phyloP scores from a whole-genome alignment of 2,329 filamentous ascomycete genomes.

The Talaromyces verruculosus region DNA sequence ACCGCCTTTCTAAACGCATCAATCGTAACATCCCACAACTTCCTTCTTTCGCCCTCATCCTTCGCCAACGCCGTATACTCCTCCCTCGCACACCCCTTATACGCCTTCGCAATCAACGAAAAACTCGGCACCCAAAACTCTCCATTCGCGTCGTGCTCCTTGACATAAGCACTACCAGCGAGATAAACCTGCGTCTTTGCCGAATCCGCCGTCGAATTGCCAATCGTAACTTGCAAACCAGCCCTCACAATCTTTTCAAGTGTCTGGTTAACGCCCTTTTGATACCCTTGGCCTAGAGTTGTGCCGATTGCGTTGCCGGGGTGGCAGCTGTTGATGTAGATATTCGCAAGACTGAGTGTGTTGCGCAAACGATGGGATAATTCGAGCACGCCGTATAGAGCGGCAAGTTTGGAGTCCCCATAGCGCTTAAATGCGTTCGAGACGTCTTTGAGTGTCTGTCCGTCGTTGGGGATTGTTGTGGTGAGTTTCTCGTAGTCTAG shows the following conservation, averaged over 20 bases:
- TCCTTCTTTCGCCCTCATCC: slow-evolving; percentile 15
- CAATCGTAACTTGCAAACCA: slow-evolving; percentile 9
- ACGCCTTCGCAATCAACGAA: slow-evolving; percentile 7
- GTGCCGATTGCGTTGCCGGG: slow-evolving; percentile 19
- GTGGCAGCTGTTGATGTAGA: slow-evolving; percentile 19
- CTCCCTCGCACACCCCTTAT: slow-evolving; percentile 14
- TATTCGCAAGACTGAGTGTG: background rate
- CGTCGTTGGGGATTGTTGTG: slow-evolving; percentile 16
- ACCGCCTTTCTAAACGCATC: slow-evolving; percentile 15
- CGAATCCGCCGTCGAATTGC: slow-evolving; percentile 13
- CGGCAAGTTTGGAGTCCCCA: slow-evolving; percentile 15
- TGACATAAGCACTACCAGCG: slow-evolving; percentile 9
- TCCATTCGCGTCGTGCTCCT: slow-evolving; percentile 5
- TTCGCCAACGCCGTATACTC: slow-evolving; percentile 18
- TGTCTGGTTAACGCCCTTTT: slow-evolving; percentile 13
- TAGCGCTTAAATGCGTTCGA: slow-evolving; percentile 16
- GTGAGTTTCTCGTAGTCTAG: slow-evolving; percentile 17
- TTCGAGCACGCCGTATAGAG: slow-evolving; percentile 14
- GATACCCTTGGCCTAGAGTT: slow-evolving; percentile 11
- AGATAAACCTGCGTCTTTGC: slow-evolving; percentile 21
- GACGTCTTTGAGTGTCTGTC: slow-evolving; percentile 11
- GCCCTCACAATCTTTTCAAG: slow-evolving; percentile 9
- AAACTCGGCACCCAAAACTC: slow-evolving; percentile 17
- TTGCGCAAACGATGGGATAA: slow-evolving; percentile 2
- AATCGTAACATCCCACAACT: slow-evolving; percentile 17